Conservation (phyloP, 176 grass and related monocot species). For the Carex myosuroides region DNA sequence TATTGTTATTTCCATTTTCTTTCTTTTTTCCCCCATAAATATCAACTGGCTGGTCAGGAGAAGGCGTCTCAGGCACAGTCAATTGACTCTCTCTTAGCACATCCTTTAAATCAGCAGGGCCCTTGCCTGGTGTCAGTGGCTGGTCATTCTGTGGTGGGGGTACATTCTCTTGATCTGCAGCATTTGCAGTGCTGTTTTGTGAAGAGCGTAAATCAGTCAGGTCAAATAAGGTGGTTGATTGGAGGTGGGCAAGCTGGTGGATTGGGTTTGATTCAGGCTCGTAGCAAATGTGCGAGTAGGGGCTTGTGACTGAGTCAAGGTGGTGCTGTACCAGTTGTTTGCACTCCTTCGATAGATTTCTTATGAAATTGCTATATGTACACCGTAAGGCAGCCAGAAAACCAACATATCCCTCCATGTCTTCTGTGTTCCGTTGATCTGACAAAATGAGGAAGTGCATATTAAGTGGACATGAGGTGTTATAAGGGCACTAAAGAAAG, state of each 20-base stretch:
- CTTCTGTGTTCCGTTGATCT: slow-evolving; percentile 53
- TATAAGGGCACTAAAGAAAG: neutral
- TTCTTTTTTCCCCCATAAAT: slow-evolving; percentile 73
- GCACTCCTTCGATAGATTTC: slow-evolving; percentile 81
- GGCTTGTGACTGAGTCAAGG: slow-evolving; percentile 79
- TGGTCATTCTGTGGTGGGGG: slow-evolving; percentile 62
- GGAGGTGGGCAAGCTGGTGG: slow-evolving; percentile 50
- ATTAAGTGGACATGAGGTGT: neutral
- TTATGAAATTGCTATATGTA: slow-evolving; percentile 81
- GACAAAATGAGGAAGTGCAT: neutral
- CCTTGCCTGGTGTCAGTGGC: slow-evolving; percentile 69
- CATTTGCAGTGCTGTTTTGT: slow-evolving; percentile 19
- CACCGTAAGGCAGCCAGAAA: slow-evolving; percentile 77
- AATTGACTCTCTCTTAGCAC: slow-evolving; percentile 77
- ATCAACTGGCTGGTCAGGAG: slow-evolving; percentile 79
- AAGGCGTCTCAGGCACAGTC: slow-evolving; percentile 94
- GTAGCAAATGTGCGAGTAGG: slow-evolving; percentile 86
- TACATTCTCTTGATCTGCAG: slow-evolving; percentile 67
- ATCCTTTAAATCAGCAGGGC: slow-evolving; percentile 48
- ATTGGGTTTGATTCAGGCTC: slow-evolving; percentile 45
- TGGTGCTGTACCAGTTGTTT: slow-evolving; percentile 85
- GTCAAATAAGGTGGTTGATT: slow-evolving; percentile 54
- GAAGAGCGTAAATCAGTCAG: slow-evolving; percentile 53
- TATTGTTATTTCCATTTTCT: slow-evolving; percentile 59
- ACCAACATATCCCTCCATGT: slow-evolving; percentile 92